These are phyloP conservation scores for Cadophora luteo-olivacea DNA, from an alignment of 2,329 filamentous ascomycete genomes.

Conservation along the genomic window DNA sequence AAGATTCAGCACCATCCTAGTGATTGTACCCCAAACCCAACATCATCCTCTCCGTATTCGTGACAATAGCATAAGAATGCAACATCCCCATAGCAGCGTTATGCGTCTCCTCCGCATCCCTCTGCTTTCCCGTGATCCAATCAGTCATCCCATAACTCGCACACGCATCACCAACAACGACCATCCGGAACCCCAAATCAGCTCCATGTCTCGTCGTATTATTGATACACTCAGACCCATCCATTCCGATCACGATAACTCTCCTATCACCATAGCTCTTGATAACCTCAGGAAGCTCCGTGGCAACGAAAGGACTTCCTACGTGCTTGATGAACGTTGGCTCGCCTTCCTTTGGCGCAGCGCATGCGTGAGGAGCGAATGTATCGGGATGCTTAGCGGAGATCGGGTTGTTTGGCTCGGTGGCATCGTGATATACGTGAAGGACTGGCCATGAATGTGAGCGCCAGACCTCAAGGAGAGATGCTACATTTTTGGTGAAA, in stretches of 20 bases:
- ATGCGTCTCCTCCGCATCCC: constrained; percentile 32
- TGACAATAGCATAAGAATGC: constrained; percentile 22
- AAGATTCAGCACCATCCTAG: background rate
- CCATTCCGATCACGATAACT: constrained; percentile 36
- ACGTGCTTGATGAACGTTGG: constrained; percentile 32
- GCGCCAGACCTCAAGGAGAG: constrained; percentile 34
- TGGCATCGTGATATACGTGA: constrained; percentile 36
- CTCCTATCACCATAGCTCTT: constrained; percentile 26
- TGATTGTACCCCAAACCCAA: background rate
- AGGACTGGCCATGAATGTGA: constrained; percentile 29
- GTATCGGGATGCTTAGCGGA: constrained; percentile 25
- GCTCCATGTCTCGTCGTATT: constrained; percentile 33
- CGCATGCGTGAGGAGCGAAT: constrained; percentile 30
- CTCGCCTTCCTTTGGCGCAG: constrained; percentile 28
- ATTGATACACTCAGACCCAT: constrained; percentile 37
- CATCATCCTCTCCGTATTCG: constrained; percentile 17
- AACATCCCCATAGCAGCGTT: constrained; percentile 34
- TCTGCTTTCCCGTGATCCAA: constrained; percentile 25
- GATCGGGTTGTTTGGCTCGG: constrained; percentile 29
- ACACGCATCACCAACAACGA: constrained; percentile 38
- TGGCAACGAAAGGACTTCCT: constrained; percentile 34
- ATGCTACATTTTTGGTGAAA: constrained; percentile 29
- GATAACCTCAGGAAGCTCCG: constrained; percentile 16
- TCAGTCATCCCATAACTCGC: constrained; percentile 32
- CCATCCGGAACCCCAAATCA: constrained; percentile 36